phyloP scores from a whole-genome alignment of 129 eudicot genomes.

The Flaveria brownii region DNA sequence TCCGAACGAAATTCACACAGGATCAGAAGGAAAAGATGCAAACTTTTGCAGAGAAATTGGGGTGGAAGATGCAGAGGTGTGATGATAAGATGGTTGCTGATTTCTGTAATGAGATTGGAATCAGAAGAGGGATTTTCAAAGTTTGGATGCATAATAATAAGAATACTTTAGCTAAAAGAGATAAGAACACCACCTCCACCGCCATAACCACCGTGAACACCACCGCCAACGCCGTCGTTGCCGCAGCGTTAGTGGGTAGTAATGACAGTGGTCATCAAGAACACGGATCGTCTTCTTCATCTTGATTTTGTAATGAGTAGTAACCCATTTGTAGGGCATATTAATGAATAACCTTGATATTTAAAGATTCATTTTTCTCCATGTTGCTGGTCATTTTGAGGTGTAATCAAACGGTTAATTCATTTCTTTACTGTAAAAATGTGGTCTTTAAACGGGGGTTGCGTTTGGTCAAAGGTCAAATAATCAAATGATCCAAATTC shows the following conservation, averaged over 20 bases:
- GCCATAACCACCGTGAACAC: not conserved
- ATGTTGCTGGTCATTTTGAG: not conserved
- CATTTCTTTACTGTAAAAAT: conserved; percentile 11
- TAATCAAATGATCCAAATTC: not conserved
- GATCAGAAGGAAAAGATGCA: conserved; percentile 80
- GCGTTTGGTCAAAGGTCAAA: conserved; percentile 6
- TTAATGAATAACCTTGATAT: conserved; percentile 18
- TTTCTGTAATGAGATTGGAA: conserved; percentile 67
- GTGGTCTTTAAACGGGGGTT: not conserved
- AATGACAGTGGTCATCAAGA: conserved; percentile 25
- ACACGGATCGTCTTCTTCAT: conserved; percentile 64
- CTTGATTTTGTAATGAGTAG: conserved; percentile 26
- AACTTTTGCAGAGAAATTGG: conserved; percentile 54
- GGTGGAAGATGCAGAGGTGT: conserved; percentile 75
- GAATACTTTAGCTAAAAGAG: conserved; percentile 50
- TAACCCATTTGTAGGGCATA: conserved; percentile 25
- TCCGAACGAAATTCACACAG: conserved; percentile 71
- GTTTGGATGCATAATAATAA: conserved; percentile 97
- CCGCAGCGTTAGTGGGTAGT: conserved; percentile 18
- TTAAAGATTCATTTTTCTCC: conserved; percentile 12
- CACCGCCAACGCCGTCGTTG: not conserved
- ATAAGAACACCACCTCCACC: conserved; percentile 19
- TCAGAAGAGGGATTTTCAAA: conserved; percentile 59
- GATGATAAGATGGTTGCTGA: conserved; percentile 52
- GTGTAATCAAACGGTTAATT: conserved; percentile 1